Base-by-base conservation (phyloP, 176 grass and related monocot species). In the Eragrostis curvula region DNA sequence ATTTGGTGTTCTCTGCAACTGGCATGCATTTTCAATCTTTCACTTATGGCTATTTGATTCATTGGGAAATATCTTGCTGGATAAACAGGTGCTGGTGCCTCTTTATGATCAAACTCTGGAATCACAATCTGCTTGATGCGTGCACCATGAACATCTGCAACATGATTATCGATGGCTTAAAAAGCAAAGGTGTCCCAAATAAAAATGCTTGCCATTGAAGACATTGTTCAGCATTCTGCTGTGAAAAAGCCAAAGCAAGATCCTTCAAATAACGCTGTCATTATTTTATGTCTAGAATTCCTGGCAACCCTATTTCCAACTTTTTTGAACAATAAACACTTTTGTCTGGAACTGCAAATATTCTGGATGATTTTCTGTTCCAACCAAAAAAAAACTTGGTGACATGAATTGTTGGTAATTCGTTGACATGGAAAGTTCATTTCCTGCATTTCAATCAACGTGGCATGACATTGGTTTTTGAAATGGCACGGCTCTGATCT, bases 91-190 rank as follows among this genome's bases (percentile, higher is more conserved):
- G 82, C 71, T 95, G 92, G 90, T 73, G 85, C 29, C 17, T 95
- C 9, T 51, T 95, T 51, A 98, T 93, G 94, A 89, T 97, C 68
- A 97, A 93, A 85, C 80, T 97, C 56, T 97, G 94, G 91, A 97
- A 97, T 70, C 90, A 98, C 39, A 91, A 79, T 89, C 86, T 98
- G 58, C 90, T 98, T 48, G 83, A 93, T 66, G 92, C 79, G 12
- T 59, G 87, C 5, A 85, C 89, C 56, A 93, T 98, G 90, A 71
- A 95, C 50, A 68, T 67, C 64, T 98, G 96, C 89, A 93, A 69
- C 77, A 65, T 86, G 70, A 87, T 93, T 68, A 80, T 99, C 15
- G 80, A 96, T 2, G 49, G n/a, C 55, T 85, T 75, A 9, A 70
- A 83, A 80, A 77, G 77, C 43, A 41, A 83, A 63, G 42, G 23